Percentiles rank a stretch among this genome's conserved stretches.
Evolutionary conservation across 129 eudicot species (phyloP).

Genomic region (Lactuca sativa): DNA sequence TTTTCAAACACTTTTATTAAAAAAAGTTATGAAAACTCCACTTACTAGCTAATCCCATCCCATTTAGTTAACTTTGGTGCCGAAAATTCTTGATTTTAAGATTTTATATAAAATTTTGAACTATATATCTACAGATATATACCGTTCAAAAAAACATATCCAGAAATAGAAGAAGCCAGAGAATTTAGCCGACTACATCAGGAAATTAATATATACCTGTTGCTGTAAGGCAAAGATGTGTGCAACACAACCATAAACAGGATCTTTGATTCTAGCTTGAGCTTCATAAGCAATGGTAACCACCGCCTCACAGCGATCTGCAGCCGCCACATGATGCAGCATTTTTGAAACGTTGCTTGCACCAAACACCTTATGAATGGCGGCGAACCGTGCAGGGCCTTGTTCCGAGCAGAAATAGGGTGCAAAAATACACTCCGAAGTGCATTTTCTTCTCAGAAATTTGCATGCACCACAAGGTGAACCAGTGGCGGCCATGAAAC

Average conservation of each 20-base stretch:
- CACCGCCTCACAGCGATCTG: constrained; percentile 85
- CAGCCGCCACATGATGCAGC: constrained; percentile 69
- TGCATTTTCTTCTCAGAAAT: constrained; percentile 87
- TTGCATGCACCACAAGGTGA: constrained; percentile 99
- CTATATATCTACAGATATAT: background rate
- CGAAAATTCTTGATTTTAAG: background rate
- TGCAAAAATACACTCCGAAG: constrained; percentile 80
- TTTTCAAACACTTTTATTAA: no score
- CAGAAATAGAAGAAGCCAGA: no score
- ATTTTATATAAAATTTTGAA: background rate
- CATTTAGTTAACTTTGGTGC: no score
- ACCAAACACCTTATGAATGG: constrained; percentile 97
- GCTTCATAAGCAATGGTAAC: constrained; percentile 98
- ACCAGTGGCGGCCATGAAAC: constrained; percentile 53
- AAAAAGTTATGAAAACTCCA: background rate
- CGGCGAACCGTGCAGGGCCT: constrained; percentile 92
- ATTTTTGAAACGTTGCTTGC: constrained; percentile 92
- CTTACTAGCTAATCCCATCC: no score
- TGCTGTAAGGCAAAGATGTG: constrained; percentile 93
- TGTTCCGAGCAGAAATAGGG: constrained; percentile 95
- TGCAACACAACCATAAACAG: constrained; percentile 95
- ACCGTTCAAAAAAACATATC: no score
- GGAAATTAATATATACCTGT: constrained; percentile 57
- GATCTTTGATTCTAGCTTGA: constrained; percentile 92
- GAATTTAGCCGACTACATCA: no score